phyloP scores from a whole-genome alignment of 2,329 filamentous ascomycete genomes.

The Trichophyton benhamiae region DNA sequence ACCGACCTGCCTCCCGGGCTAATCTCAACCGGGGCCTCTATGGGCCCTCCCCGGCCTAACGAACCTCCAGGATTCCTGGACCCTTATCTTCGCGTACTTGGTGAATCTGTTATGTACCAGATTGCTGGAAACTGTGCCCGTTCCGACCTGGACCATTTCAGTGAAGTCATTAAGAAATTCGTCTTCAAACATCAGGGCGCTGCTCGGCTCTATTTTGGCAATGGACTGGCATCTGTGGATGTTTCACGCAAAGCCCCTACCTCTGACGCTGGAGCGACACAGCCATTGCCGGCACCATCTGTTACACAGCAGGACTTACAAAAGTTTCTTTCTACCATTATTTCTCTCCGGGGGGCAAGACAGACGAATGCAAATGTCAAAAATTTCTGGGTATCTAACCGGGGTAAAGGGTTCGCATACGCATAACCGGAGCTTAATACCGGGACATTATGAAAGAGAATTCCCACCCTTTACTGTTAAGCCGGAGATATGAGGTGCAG shows the following conservation, averaged over 20 bases:
- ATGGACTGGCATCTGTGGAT: slow-evolving; percentile 24
- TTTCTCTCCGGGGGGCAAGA: slow-evolving; percentile 28
- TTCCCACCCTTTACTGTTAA: not conserved
- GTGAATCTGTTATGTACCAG: slow-evolving; percentile 29
- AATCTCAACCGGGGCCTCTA: slow-evolving; percentile 6
- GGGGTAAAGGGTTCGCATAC: slow-evolving; percentile 32
- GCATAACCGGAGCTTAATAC: slow-evolving; percentile 12
- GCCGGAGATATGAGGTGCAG: not conserved
- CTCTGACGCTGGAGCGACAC: slow-evolving; percentile 6
- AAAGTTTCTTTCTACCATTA: slow-evolving; percentile 30
- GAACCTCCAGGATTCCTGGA: slow-evolving; percentile 21
- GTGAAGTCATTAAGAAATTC: slow-evolving; percentile 30
- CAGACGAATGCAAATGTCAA: slow-evolving; percentile 30
- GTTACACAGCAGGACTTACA: slow-evolving; percentile 28
- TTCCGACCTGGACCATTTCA: slow-evolving; percentile 33
- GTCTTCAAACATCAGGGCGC: slow-evolving; percentile 32
- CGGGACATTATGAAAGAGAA: not conserved
- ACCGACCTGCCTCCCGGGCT: slow-evolving; percentile 14
- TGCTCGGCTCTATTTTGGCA: slow-evolving; percentile 27
- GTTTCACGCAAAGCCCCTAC: not conserved
- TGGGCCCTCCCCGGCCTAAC: slow-evolving; percentile 15
- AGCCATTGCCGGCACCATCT: slow-evolving; percentile 10
- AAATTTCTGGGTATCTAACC: slow-evolving; percentile 34
- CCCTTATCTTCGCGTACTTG: slow-evolving; percentile 27
- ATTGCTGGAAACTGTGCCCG: slow-evolving; percentile 34